These are phyloP conservation scores for Botrytis fabae DNA, from an alignment of 2,329 filamentous ascomycete genomes.

Conservation along the genomic window DNA sequence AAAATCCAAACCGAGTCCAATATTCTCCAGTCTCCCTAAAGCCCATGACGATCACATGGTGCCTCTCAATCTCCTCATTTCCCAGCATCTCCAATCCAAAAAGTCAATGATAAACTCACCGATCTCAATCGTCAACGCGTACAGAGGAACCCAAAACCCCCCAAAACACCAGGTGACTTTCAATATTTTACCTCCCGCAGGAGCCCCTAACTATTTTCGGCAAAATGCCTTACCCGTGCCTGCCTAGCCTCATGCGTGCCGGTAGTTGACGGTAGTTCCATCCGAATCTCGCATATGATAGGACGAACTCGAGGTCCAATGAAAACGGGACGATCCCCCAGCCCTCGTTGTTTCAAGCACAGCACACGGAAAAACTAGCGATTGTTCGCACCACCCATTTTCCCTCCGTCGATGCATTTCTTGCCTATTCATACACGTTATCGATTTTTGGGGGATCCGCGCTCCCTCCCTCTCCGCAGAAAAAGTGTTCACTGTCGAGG, in stretches of 20 bases:
- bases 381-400: no score
- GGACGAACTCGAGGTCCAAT: background rate
- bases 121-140: background rate
- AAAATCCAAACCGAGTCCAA: background rate
- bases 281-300: background rate
- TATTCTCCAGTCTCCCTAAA: background rate
- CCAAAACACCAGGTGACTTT: conserved; percentile 4
- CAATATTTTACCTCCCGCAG: conserved; percentile 8
- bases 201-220: background rate
- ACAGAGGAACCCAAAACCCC: background rate
- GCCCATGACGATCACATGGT: background rate
- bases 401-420: background rate
- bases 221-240: background rate
- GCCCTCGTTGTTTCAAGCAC: conserved; percentile 1
- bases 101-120: background rate
- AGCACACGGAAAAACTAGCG: background rate
- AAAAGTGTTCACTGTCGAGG: background rate
- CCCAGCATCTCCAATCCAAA: background rate
- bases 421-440: background rate
- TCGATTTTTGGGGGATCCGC: background rate
- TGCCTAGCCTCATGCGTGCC: conserved; percentile 1
- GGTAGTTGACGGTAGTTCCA: conserved; percentile 7
- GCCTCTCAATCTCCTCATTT: background rate
- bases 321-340: background rate
- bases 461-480: background rate